phyloP scores from a whole-genome alignment of 805 yeast species.

The Citeromyces matritensis region DNA sequence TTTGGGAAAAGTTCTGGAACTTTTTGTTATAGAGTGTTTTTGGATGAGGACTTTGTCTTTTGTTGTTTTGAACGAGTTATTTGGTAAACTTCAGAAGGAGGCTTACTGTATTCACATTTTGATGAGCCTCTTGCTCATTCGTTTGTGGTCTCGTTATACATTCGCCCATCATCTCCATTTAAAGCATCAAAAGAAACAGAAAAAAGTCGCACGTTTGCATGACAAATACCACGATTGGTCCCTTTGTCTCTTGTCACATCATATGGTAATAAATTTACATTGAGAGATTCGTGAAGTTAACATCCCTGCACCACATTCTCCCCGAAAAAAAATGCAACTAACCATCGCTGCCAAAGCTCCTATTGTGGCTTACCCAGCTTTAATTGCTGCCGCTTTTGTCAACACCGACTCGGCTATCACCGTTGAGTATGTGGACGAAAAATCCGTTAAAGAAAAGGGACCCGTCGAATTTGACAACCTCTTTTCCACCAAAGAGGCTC shows the following conservation, averaged over 20 bases:
- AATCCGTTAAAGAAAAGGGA: conserved; percentile 25
- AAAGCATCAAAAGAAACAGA: neutral
- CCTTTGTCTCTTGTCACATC: neutral
- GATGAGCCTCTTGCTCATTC: conserved; percentile 57
- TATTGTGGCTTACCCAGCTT: conserved; percentile 60
- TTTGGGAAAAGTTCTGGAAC: conserved; percentile 1
- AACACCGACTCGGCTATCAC: conserved; percentile 42
- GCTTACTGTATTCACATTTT: conserved; percentile 55
- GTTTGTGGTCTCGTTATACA: conserved; percentile 8
- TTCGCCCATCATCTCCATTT: neutral
- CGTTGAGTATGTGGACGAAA: conserved; percentile 60
- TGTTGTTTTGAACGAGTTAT: conserved; percentile 68
- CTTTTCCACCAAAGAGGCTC: conserved; percentile 25
- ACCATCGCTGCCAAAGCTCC: conserved; percentile 81
- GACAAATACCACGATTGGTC: neutral
- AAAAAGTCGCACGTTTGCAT: neutral
- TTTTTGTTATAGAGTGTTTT: conserved; percentile 3
- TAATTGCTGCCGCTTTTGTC: conserved; percentile 67
- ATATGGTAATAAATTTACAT: too few relatives aligned
- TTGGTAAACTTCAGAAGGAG: conserved; percentile 47
- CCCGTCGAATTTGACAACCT: conserved; percentile 25
- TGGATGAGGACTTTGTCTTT: conserved; percentile 54
- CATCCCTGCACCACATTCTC: neutral
- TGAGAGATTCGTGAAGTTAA: neutral
- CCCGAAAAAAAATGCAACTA: conserved; percentile 13